phyloP scores from a whole-genome alignment of 1,284 basidiomycete genomes.

The Abortiporus biennis region DNA sequence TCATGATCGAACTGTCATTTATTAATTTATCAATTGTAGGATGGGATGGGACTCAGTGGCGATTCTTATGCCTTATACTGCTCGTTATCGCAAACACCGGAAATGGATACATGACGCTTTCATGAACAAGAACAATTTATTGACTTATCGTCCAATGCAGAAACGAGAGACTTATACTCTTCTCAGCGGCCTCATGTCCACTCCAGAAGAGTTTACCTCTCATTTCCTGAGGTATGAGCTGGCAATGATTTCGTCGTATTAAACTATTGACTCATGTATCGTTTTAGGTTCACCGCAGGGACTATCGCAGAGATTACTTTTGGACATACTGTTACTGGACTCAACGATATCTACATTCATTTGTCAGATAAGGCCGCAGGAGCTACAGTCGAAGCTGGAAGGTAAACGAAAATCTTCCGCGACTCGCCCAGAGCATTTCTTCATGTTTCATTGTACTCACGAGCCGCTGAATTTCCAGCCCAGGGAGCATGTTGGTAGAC shows the following conservation, averaged over 20 bases:
- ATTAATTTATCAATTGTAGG: no score
- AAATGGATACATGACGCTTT: constrained; percentile 24
- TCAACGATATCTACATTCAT: constrained; percentile 16
- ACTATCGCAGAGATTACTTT: constrained; percentile 20
- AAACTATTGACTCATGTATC: neutral
- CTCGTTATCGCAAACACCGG: constrained; percentile 24
- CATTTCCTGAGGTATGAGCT: constrained; percentile 19
- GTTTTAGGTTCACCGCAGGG: constrained; percentile 16
- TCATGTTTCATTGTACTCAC: neutral
- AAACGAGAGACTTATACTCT: constrained; percentile 19
- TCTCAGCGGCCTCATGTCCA: constrained; percentile 17
- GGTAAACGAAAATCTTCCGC: no score
- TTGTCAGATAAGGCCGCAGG: constrained; percentile 17
- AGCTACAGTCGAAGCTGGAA: constrained; percentile 15
- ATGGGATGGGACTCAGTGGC: constrained; percentile 21
- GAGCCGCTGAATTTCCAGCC: constrained; percentile 2
- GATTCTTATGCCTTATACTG: constrained; percentile 21
- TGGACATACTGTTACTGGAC: constrained; percentile 16
- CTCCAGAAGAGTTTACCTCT: constrained; percentile 18
- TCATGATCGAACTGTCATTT: neutral
- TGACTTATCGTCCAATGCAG: constrained; percentile 20
- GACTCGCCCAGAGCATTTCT: neutral
- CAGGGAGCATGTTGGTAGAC: constrained; percentile 20
- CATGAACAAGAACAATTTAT: constrained; percentile 13
- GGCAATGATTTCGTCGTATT: neutral